phyloP scores from a whole-genome alignment of 2,329 filamentous ascomycete genomes.

The Aspergillus intermedius region DNA sequence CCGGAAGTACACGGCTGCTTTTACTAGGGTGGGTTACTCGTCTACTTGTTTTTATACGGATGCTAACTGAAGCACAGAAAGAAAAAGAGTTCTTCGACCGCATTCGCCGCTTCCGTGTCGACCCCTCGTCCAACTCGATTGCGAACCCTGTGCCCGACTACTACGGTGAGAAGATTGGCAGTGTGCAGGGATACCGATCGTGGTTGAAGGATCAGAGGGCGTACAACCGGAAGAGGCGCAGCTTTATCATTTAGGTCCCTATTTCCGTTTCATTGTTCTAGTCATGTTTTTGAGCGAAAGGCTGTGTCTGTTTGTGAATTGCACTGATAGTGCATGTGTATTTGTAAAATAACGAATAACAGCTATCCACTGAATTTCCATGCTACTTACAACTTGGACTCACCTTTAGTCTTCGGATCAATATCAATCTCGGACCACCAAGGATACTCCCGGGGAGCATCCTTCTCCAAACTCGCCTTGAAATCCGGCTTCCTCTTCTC shows the following conservation, averaged over 20 bases:
- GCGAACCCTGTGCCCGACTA: slow-evolving; percentile 94
- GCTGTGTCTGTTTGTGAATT: not conserved
- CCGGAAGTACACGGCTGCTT: slow-evolving; percentile 62
- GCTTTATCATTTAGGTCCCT: slow-evolving; percentile 27
- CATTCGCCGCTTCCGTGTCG: slow-evolving; percentile 86
- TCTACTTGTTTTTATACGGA: not conserved
- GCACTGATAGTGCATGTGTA: not conserved
- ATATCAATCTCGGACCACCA: slow-evolving; percentile 60
- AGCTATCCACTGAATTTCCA: slow-evolving; percentile 1
- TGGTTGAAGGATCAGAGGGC: slow-evolving; percentile 98
- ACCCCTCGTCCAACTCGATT: slow-evolving; percentile 80
- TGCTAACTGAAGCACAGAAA: slow-evolving; percentile 51
- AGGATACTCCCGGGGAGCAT: slow-evolving; percentile 56
- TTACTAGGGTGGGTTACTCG: slow-evolving; percentile 55
- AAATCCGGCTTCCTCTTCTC: slow-evolving; percentile 62
- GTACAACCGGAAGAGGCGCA: slow-evolving; percentile 80
- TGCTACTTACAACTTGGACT: slow-evolving; percentile 18
- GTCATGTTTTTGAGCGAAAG: too few species aligned
- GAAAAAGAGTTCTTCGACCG: slow-evolving; percentile 89
- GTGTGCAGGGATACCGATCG: slow-evolving; percentile 80
- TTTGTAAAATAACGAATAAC: not conserved
- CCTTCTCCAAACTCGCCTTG: slow-evolving; percentile 52
- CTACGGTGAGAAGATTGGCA: slow-evolving; percentile 97
- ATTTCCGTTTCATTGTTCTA: too few species aligned
- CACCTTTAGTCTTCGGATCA: slow-evolving; percentile 14